Base-by-base conservation (phyloP, 495 filamentous ascomycete genomes). In the Xylaria palmicola region DNA sequence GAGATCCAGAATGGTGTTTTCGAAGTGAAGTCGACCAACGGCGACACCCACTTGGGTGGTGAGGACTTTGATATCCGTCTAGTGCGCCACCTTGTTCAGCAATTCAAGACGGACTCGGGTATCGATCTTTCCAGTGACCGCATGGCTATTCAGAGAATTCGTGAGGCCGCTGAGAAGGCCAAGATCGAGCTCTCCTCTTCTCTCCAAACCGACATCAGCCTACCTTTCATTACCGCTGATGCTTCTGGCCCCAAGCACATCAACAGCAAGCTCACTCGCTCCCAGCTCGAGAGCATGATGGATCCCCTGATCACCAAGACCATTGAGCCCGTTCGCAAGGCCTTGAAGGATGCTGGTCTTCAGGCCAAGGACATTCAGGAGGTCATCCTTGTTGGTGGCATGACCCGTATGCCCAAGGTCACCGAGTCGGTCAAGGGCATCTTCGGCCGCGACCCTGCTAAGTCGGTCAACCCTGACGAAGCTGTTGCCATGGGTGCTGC, bases 351-450 rank as follows among this genome's bases (percentile, higher is more conserved):
- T 77, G 95, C 94, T 74, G 88, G 88, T 74, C 86, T 98, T 45
- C 85, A 92, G 79, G 86, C 94, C 63, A 92, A 90, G 78, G 95
- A 98, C 56, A 96, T 98, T 77, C 92, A 98, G 80, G 94, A 98
- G 72, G 91, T 98, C 68, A 98, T 98, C 75, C 88, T 98, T 26
- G 94, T 98, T 56, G 94, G 94, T 86, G 94, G 94, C 79, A 98
- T 98, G 94, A 97, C 95, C 66, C 95, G 94, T 81, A 98, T 98
- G 94, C 94, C 94, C 70, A 98, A 97, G 88, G 94, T 98, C 68
- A 87, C 87, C 63, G 93, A 98, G 81, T 95, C 92, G 36, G 94
- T 98, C 71, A 97, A 96, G 87, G 86, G 81, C 79, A 92, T 98
- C 75, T 98, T 98, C 78, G 93, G 95, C 65, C 95, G 94, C 76